phyloP scores from a whole-genome alignment of 2,329 filamentous ascomycete genomes.

The Coniochaeta ligniaria region DNA sequence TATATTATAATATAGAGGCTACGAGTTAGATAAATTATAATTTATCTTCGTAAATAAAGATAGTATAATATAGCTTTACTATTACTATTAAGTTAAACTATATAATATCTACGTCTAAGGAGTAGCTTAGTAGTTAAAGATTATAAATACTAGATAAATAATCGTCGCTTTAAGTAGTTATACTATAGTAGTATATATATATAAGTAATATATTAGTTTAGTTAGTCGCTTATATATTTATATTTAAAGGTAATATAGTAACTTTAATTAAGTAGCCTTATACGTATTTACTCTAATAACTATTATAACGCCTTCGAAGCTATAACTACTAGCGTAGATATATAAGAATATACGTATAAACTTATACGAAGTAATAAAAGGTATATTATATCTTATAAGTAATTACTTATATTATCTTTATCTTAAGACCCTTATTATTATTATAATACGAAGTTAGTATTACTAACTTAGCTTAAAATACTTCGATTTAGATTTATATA shows the following conservation, averaged over 20 bases:
- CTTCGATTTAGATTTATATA: too few relatives aligned
- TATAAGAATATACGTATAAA: constrained; percentile 78
- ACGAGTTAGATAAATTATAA: constrained; percentile 75
- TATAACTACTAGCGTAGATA: constrained; percentile 91
- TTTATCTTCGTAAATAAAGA: too few relatives aligned
- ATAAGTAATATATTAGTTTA: constrained; percentile 79
- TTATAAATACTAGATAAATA: constrained; percentile 87
- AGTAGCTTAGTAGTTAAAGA: constrained; percentile 78
- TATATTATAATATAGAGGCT: constrained; percentile 75
- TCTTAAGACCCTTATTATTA: too few relatives aligned
- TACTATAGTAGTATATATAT: constrained; percentile 84
- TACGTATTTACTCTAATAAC: too few relatives aligned
- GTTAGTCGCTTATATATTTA: too few relatives aligned
- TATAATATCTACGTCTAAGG: constrained; percentile 85
- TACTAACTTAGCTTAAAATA: too few relatives aligned
- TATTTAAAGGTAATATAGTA: too few relatives aligned
- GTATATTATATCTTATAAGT: too few relatives aligned
- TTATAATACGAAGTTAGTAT: too few relatives aligned
- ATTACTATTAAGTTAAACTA: constrained; percentile 79
- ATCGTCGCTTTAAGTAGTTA: constrained; percentile 21
- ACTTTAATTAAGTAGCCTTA: too few relatives aligned
- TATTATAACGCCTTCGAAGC: too few relatives aligned
- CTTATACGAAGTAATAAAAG: constrained; percentile 80
- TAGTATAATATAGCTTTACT: constrained; percentile 76
- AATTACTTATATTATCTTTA: too few relatives aligned